A percentile compares a stretch with the other conserved stretches of the same genome.
These are phyloP conservation scores for Tephrocybe rancida DNA, from an alignment of 768 basidiomycete genomes.

Conservation along the genomic window DNA sequence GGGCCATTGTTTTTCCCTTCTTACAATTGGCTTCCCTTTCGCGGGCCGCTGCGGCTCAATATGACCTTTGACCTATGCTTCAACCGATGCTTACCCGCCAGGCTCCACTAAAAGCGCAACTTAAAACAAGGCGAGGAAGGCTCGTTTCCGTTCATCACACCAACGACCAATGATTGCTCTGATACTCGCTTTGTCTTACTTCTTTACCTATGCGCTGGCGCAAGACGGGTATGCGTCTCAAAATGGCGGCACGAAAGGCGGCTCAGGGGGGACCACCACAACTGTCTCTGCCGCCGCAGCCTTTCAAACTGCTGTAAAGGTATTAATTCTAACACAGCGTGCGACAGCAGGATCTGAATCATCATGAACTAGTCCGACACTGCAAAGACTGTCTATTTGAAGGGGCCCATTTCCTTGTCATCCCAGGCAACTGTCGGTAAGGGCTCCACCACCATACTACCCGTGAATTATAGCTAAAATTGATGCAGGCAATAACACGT, in stretches of 20 bases:
- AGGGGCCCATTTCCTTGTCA: constrained; percentile 18
- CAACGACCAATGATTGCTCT: background rate
- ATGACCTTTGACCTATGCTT: background rate
- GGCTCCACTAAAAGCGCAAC: background rate
- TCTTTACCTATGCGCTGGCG: constrained; percentile 3
- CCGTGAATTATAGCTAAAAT: background rate
- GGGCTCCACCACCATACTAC: background rate
- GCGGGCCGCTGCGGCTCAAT: constrained; percentile 8
- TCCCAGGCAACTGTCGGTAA: constrained; percentile 22
- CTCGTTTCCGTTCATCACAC: background rate
- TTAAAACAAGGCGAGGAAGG: background rate
- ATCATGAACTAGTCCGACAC: constrained; percentile 14
- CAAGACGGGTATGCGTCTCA: constrained; percentile 22
- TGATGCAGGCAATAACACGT: constrained; percentile 19
- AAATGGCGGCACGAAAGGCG: constrained; percentile 25
- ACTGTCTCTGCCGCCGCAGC: constrained; percentile 24
- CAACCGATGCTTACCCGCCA: constrained; percentile 11
- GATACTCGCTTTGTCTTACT: background rate
- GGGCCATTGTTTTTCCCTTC: background rate
- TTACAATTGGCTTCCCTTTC: background rate
- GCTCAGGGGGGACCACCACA: constrained; percentile 23
- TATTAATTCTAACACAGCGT: background rate
- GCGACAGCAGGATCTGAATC: background rate
- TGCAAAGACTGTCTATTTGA: constrained; percentile 21
- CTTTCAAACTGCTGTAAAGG: constrained; percentile 24